Evolutionary conservation across 2,329 filamentous ascomycete genomes (phyloP).

Genomic region (Alternaria burnsii): DNA sequence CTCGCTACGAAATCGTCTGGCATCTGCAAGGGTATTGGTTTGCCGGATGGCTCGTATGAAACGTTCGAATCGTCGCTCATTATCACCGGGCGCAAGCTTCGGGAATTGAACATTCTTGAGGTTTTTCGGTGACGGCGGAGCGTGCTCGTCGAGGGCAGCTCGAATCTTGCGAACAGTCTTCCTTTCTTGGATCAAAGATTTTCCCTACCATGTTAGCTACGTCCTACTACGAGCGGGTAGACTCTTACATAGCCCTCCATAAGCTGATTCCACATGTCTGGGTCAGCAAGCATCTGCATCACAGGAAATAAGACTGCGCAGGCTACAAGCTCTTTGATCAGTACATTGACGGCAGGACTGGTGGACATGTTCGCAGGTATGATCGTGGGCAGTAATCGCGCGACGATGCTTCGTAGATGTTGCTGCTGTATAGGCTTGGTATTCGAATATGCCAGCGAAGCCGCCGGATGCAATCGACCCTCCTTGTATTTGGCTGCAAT

Average conservation of each 20-base stretch:
- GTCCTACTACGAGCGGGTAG: constrained; percentile 16
- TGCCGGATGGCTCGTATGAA: constrained; percentile 91
- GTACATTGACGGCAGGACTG: constrained; percentile 79
- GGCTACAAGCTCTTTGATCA: constrained; percentile 89
- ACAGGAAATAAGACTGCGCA: constrained; percentile 89
- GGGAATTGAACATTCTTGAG: constrained; percentile 76
- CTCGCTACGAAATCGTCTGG: constrained; percentile 88
- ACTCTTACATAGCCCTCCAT: constrained; percentile 78
- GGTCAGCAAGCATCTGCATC: constrained; percentile 81
- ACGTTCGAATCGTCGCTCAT: constrained; percentile 90
- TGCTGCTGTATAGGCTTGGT: constrained; percentile 87
- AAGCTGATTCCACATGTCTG: constrained; percentile 96
- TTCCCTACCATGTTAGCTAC: constrained; percentile 61
- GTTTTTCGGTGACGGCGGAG: constrained; percentile 76
- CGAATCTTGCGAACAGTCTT: constrained; percentile 93
- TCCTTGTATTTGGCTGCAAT: constrained; percentile 94
- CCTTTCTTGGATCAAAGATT: constrained; percentile 88
- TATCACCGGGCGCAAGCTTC: constrained; percentile 80
- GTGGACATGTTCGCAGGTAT: constrained; percentile 77
- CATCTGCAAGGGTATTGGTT: constrained; percentile 90
- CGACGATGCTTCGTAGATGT: constrained; percentile 79
- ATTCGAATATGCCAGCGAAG: constrained; percentile 82
- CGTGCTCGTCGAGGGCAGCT: constrained; percentile 92
- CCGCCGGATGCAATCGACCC: constrained; percentile 87
- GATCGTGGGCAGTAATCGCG: constrained; percentile 75